Percentiles rank a stretch among this genome's conserved stretches.
These are phyloP conservation scores for Pseudogymnoascus sp. DNA, from an alignment of 2,329 filamentous ascomycete species.

Conservation along the genomic window DNA sequence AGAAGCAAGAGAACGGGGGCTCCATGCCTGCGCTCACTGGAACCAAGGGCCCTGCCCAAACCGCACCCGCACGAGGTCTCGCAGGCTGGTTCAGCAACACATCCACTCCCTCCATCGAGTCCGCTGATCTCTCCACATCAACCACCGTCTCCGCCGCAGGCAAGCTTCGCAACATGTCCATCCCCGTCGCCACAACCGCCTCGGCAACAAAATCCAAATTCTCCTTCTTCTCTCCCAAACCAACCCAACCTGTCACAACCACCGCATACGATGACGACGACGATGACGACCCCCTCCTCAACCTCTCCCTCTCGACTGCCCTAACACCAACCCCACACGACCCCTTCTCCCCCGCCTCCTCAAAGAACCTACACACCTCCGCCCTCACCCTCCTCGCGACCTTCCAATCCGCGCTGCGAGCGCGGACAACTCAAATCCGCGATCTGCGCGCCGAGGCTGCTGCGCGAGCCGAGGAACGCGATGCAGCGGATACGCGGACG, in stretches of 20 bases:
- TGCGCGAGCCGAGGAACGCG: slow-evolving; percentile 44
- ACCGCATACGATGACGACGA: background rate
- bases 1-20: background rate
- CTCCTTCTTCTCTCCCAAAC: background rate
- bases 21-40: background rate
- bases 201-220: background rate
- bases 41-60: background rate
- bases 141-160: background rate
- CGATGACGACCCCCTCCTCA: background rate
- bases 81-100: background rate
- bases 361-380: slow-evolving; percentile 51
- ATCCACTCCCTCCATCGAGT: background rate
- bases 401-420: slow-evolving; percentile 51
- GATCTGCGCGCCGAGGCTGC: slow-evolving; percentile 47
- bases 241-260: background rate
- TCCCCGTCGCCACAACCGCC: background rate
- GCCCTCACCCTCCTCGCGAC: slow-evolving; percentile 45
- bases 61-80: background rate
- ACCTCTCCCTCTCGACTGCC: background rate
- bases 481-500: slow-evolving; percentile 45
- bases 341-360: slow-evolving; percentile 49
- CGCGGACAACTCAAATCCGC: slow-evolving; percentile 39
- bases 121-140: background rate
- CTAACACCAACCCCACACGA: slow-evolving; percentile 34
- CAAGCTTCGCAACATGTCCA: background rate